phyloP scores from a whole-genome alignment of 768 basidiomycete species.

The Boletus fagicola region DNA sequence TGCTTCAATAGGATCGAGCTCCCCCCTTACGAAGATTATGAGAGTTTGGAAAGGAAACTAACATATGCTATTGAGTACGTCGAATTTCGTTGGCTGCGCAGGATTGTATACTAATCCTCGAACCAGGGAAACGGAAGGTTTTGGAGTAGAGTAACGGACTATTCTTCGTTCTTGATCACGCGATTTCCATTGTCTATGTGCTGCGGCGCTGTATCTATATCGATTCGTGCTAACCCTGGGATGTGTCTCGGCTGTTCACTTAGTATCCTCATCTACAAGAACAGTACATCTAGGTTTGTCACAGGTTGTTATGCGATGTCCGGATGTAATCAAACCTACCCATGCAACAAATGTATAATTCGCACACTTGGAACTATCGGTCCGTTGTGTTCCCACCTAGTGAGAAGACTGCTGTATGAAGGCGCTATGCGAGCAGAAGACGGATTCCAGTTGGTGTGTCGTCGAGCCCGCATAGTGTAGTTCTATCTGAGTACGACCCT shows the following conservation, averaged over 20 bases:
- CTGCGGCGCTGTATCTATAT: constrained; percentile 17
- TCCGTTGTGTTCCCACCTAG: neutral
- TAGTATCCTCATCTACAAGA: constrained; percentile 1
- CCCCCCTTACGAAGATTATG: constrained; percentile 86
- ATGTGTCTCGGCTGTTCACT: neutral
- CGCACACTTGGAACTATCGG: neutral
- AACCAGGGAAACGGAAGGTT: constrained; percentile 73
- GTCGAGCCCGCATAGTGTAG: neutral
- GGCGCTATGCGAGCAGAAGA: constrained; percentile 59
- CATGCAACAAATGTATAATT: constrained; percentile 7
- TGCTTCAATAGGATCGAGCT: constrained; percentile 91
- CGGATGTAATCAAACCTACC: constrained; percentile 1
- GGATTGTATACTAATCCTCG: constrained; percentile 6
- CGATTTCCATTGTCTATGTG: constrained; percentile 1
- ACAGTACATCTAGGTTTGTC: neutral
- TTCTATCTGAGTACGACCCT: neutral
- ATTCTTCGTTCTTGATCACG: constrained; percentile 6
- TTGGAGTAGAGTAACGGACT: constrained; percentile 53
- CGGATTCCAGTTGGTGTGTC: constrained; percentile 59
- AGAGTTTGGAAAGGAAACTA: constrained; percentile 82
- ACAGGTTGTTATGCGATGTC: neutral
- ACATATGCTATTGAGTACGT: constrained; percentile 81
- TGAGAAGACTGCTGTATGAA: neutral
- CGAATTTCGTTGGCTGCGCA: neutral
- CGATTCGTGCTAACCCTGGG: constrained; percentile 1